phyloP scores from a whole-genome alignment of 2,329 filamentous ascomycete species.

The Scedosporium minutisporum region DNA sequence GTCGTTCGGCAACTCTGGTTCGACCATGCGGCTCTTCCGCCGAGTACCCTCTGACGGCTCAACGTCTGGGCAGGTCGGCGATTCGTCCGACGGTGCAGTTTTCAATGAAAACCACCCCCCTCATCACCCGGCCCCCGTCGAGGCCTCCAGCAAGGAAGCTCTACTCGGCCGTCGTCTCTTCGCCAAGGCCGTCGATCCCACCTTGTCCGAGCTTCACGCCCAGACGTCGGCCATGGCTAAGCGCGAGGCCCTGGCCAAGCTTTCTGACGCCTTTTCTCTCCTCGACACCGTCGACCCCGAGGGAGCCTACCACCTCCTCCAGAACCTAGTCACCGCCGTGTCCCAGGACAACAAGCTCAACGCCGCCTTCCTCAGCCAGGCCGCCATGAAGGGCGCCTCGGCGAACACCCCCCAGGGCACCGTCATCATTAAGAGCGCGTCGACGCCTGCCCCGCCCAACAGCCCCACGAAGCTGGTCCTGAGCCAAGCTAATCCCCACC shows the following conservation, averaged over 20 bases:
- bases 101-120: conserved; percentile 58
- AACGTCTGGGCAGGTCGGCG: conserved; percentile 27
- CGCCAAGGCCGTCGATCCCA: conserved; percentile 69
- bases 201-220: conserved; percentile 78
- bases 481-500: conserved; percentile 74
- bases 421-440: conserved; percentile 43
- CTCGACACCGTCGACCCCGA: conserved; percentile 85
- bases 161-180: conserved; percentile 74
- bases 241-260: conserved; percentile 70
- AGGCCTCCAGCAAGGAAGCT: conserved; percentile 67
- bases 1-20: conserved; percentile 87
- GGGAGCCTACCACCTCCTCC: conserved; percentile 77
- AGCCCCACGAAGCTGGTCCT: conserved; percentile 42
- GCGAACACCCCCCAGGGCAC: conserved; percentile 39
- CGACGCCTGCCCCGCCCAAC: neutral
- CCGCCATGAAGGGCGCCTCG: neutral
- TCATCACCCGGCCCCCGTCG: conserved; percentile 31
- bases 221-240: conserved; percentile 60
- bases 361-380: conserved; percentile 29
- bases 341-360: conserved; percentile 59
- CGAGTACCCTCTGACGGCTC: conserved; percentile 67
- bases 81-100: conserved; percentile 30
- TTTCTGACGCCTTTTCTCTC: conserved; percentile 77
- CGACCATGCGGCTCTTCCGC: conserved; percentile 84
- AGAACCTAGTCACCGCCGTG: conserved; percentile 64